A percentile compares a stretch with the other conserved stretches of the same genome.
phyloP scores from a whole-genome alignment of 164 flowering plant genomes.

The Tinospora cordifolia region DNA sequence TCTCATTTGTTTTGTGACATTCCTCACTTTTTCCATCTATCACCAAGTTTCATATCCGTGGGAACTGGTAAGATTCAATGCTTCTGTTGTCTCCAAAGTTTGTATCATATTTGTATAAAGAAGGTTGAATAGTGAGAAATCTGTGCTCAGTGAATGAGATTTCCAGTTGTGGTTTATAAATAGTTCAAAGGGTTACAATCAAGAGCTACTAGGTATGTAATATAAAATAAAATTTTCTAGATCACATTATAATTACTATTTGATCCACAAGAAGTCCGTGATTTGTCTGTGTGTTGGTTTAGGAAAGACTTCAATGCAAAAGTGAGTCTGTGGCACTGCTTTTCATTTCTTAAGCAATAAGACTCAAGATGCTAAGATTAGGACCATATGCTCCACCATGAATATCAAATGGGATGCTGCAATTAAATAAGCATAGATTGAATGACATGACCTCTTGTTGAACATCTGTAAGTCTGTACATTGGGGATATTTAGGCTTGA shows the following conservation, averaged over 20 bases:
- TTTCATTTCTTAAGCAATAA: too few species aligned
- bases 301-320: neutral
- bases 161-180: neutral
- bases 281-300: neutral
- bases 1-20: conserved; percentile 36
- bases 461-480: neutral
- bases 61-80: conserved; percentile 60
- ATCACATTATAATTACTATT: neutral
- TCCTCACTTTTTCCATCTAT: conserved; percentile 59
- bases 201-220: neutral
- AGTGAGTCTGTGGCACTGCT: too few species aligned
- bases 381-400: neutral
- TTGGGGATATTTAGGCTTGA: neutral
- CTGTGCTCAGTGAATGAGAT: neutral
- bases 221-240: neutral
- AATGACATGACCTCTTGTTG: neutral
- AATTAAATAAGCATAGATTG: neutral
- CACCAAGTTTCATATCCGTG: conserved; percentile 73
- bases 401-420: neutral
- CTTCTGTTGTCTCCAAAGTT: neutral
- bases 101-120: neutral
- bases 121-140: neutral
- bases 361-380: neutral
- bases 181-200: neutral
- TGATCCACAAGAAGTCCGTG: neutral